Base-by-base conservation (phyloP, 139 green algal genomes). In the Tetradesmus obliquus region DNA sequence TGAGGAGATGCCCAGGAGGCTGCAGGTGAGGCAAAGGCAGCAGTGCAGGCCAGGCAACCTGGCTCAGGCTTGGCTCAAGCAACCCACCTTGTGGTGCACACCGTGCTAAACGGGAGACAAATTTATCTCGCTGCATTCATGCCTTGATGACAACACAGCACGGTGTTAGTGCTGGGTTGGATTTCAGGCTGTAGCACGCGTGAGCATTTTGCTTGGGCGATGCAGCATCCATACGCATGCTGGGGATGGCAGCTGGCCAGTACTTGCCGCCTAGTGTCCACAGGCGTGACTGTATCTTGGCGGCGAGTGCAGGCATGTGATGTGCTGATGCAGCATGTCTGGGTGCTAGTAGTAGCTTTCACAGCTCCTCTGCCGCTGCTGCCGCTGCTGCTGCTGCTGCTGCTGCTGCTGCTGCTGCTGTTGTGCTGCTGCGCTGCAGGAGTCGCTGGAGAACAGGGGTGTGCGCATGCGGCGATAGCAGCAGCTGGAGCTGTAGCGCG, bases 1-100 rank as follows among this genome's bases (percentile, higher is more conserved):
- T 24, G 93, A 92, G 20, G 76, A 90, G 45, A 79, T 84, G 55
- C 88, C 93, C 8, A 32, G 84, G 45, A 80, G 83, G 53, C 6
- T 92, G 69, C 60, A 71, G 89, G 89, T 92, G 74, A 72, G 88
- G 24, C 55, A 76, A 76, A 8, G 5, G 84, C 58, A 24, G 19
- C 5, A 20, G 15, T 71, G 53, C n/a, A 76, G 66, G 1, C 32
- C 32, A 45, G 32, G 32, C 32, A 45, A 45, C 32, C 32, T 45
- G 8, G 15, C n/a, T n/a, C 15, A 76, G 15, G 17, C 66, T 20
- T 12, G 3, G 15, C 15, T 76, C 66, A 45, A 45, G 32, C 32
- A 45, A 45, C 32, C 32, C 32, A 45, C 32, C 32, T 45, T 45
- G 32, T 45, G 32, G 32, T 45, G 32, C 32, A 45, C 32, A 45